phyloP scores from a whole-genome alignment of 2,329 filamentous ascomycete genomes.

The Venturia carpophila region DNA sequence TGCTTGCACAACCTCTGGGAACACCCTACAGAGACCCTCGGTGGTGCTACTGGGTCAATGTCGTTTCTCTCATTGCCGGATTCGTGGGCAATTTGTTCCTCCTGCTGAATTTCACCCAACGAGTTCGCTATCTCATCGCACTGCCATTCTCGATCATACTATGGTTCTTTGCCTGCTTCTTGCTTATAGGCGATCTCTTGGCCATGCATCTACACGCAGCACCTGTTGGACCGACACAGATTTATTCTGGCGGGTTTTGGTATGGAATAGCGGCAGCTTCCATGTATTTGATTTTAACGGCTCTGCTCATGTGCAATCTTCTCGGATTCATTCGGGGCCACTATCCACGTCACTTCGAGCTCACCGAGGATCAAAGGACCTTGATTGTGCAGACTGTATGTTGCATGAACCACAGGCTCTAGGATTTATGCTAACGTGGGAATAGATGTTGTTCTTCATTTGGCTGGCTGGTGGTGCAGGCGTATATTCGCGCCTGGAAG shows the following conservation, averaged over 20 bases:
- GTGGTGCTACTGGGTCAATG: slow-evolving; percentile 16
- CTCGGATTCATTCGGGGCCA: slow-evolving; percentile 17
- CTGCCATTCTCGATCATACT: slow-evolving; percentile 13
- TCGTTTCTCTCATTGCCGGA: slow-evolving; percentile 17
- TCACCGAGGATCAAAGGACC: slow-evolving; percentile 14
- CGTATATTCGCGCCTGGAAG: slow-evolving; percentile 15
- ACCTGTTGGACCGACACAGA: not conserved
- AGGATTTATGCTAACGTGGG: not conserved
- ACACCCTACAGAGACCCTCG: slow-evolving; percentile 24
- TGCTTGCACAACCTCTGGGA: slow-evolving; percentile 45
- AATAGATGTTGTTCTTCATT: slow-evolving; percentile 16
- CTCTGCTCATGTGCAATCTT: slow-evolving; percentile 10
- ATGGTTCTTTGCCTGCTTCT: slow-evolving; percentile 13
- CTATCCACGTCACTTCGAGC: slow-evolving; percentile 17
- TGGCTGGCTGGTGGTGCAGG: slow-evolving; percentile 17
- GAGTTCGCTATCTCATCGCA: slow-evolving; percentile 14
- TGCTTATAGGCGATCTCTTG: slow-evolving; percentile 11
- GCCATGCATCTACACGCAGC: slow-evolving; percentile 14
- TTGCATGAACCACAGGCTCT: not conserved
- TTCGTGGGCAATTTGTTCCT: slow-evolving; percentile 17
- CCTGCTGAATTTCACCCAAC: slow-evolving; percentile 17
- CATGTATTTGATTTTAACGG: slow-evolving; percentile 13
- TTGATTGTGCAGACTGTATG: slow-evolving; percentile 18
- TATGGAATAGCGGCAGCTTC: slow-evolving; percentile 13
- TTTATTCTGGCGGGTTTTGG: slow-evolving; percentile 15